A percentile compares a stretch with the other conserved stretches of the same genome.
Evolutionary conservation across 2,329 filamentous ascomycete genomes (phyloP).

Genomic region (Penicillium decumbens): DNA sequence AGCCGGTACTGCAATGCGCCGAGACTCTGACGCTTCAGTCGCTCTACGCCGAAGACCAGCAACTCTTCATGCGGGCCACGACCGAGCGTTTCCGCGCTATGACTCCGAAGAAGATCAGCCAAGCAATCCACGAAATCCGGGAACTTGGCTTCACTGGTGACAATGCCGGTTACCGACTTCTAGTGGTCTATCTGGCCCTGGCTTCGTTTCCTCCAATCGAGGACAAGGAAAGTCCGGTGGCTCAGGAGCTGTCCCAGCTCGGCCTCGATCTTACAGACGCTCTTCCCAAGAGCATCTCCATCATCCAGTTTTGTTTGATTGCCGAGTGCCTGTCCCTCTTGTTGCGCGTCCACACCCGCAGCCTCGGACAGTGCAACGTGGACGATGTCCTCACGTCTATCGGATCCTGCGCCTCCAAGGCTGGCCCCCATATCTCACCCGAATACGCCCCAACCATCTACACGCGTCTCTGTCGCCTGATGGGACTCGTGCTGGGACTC

Average conservation of each 20-base stretch:
- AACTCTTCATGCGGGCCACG: conserved; percentile 35
- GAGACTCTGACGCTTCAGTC: conserved; percentile 35
- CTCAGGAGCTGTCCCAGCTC: conserved; percentile 36
- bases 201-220: conserved; percentile 32
- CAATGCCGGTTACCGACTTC: conserved; percentile 30
- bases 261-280: conserved; percentile 33
- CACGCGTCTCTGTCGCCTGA: conserved; percentile 51
- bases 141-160: conserved; percentile 29
- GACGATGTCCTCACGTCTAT: conserved; percentile 42
- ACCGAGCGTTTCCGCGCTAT: conserved; percentile 34
- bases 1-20: conserved; percentile 31
- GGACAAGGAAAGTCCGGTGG: conserved; percentile 36
- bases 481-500: conserved; percentile 52
- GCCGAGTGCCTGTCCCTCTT: conserved; percentile 39
- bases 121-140: conserved; percentile 31
- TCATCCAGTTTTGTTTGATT: conserved; percentile 40
- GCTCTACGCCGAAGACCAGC: conserved; percentile 38
- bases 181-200: conserved; percentile 37
- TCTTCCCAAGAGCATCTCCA: conserved; percentile 29
- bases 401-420: conserved; percentile 33
- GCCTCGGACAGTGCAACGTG: conserved; percentile 45
- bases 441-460: conserved; percentile 45
- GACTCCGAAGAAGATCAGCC: conserved; percentile 27
- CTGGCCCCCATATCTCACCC: conserved; percentile 30
- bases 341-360: conserved; percentile 39